phyloP scores from a whole-genome alignment of 1,284 basidiomycete species.

The Malassezia japonica region DNA sequence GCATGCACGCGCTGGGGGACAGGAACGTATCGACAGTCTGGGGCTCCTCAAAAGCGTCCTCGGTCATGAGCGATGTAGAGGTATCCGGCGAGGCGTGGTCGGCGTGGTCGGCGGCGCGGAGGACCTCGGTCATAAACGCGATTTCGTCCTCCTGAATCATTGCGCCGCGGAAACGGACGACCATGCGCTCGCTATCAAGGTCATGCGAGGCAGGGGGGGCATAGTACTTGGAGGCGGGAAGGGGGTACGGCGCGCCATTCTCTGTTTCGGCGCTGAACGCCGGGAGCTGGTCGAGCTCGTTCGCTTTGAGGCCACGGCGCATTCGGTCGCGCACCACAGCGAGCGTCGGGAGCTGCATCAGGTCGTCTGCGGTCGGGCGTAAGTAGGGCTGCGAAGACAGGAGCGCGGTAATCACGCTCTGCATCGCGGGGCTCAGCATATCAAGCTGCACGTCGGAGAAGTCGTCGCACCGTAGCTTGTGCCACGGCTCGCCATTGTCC shows the following conservation, averaged over 20 bases:
- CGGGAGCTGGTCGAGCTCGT: constrained; percentile 43
- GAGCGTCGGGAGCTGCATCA: constrained; percentile 27
- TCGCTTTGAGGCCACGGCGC: constrained; percentile 27
- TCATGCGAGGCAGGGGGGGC: neutral
- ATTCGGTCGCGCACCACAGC: constrained; percentile 28
- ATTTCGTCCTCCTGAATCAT: constrained; percentile 40
- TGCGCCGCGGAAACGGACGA: constrained; percentile 35
- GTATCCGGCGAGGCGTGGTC: constrained; percentile 13
- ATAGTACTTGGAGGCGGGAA: constrained; percentile 14
- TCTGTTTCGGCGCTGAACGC: constrained; percentile 21
- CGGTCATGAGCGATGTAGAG: constrained; percentile 17
- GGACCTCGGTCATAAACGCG: constrained; percentile 35
- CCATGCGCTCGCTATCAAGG: constrained; percentile 17
- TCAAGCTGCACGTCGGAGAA: constrained; percentile 73
- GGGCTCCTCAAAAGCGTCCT: constrained; percentile 13
- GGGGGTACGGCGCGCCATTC: constrained; percentile 14
- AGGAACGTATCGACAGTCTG: neutral
- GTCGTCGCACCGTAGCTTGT: constrained; percentile 80
- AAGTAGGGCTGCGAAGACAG: constrained; percentile 26
- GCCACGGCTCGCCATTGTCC: constrained; percentile 91
- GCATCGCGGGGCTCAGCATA: constrained; percentile 51
- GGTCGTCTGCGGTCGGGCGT: constrained; percentile 31
- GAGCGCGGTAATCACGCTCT: constrained; percentile 30
- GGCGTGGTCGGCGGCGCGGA: constrained; percentile 16
- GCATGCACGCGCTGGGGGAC: neutral